phyloP scores from a whole-genome alignment of 1,139 yeast genomes.

The Komagataea norvegica region DNA sequence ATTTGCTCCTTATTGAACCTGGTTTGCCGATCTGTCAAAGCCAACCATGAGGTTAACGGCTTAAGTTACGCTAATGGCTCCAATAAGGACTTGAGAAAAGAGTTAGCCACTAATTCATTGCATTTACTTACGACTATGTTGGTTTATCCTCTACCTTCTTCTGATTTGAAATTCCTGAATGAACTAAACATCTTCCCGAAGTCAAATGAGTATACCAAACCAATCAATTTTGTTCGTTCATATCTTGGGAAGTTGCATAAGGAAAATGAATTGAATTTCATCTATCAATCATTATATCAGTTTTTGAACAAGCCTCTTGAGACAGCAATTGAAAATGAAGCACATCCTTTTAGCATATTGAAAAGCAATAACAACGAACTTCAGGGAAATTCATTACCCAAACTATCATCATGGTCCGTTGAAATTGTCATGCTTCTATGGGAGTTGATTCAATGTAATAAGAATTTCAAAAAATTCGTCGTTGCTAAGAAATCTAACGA shows the following conservation, averaged over 20 bases:
- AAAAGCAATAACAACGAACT: conserved; percentile 8
- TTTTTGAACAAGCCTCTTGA: conserved; percentile 45
- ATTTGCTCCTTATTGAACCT: conserved; percentile 69
- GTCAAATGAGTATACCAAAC: conserved; percentile 26
- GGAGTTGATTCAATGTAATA: conserved; percentile 76
- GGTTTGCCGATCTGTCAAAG: conserved; percentile 38
- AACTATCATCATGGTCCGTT: conserved; percentile 46
- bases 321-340: conserved; percentile 33
- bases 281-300: conserved; percentile 43
- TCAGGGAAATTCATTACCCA: conserved; percentile 21
- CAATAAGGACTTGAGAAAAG: conserved; percentile 36
- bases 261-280: conserved; percentile 46
- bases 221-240: conserved; percentile 45
- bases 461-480: conserved; percentile 43
- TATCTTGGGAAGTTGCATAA: conserved; percentile 51
- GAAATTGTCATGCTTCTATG: conserved; percentile 63
- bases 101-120: conserved; percentile 51
- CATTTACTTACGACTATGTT: conserved; percentile 61
- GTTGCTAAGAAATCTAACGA: conserved; percentile 49
- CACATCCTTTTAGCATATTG: conserved; percentile 31
- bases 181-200: conserved; percentile 31
- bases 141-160: conserved; percentile 58
- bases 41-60: conserved; percentile 28
- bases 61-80: conserved; percentile 7
- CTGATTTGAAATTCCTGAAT: conserved; percentile 42